Evolutionary conservation across 805 yeast genomes (phyloP).

Genomic region (Candida jianshihensis): DNA sequence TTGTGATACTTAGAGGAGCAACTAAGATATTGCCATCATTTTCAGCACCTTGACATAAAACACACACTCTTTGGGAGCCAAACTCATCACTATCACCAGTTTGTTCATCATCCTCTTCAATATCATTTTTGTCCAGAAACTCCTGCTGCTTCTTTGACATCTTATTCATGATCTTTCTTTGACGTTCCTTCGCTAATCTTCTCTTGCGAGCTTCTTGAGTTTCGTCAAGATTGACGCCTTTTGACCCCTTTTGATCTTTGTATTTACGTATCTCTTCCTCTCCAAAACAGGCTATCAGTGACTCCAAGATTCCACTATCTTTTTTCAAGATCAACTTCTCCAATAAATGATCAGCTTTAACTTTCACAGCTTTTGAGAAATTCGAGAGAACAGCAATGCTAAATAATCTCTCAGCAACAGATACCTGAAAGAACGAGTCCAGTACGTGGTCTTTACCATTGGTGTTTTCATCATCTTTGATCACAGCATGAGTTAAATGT

Average conservation of each 20-base stretch:
- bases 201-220: conserved; percentile 49
- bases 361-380: conserved; percentile 40
- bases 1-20: conserved; percentile 43
- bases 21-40: conserved; percentile 44
- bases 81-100: conserved; percentile 18
- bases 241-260: conserved; percentile 38
- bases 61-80: conserved; percentile 38
- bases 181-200: conserved; percentile 54
- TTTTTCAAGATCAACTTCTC: conserved; percentile 44
- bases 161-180: conserved; percentile 51
- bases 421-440: conserved; percentile 44
- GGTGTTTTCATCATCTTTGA: conserved; percentile 40
- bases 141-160: conserved; percentile 68
- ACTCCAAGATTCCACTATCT: conserved; percentile 38
- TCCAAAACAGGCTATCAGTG: conserved; percentile 53
- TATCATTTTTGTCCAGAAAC: conserved; percentile 52
- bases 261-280: conserved; percentile 42
- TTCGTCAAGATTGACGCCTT: conserved; percentile 34
- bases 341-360: conserved; percentile 52
- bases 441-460: conserved; percentile 35
- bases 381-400: conserved; percentile 40
- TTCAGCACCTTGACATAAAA: conserved; percentile 52
- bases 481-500: conserved; percentile 62
- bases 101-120: conserved; percentile 36
- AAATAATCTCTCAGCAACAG: conserved; percentile 50